Percentiles rank a stretch among this genome's conserved stretches.
These are phyloP conservation scores for Paramecium biaurelia DNA, from an alignment of 73 alveolate genomes.

Conservation along the genomic window DNA sequence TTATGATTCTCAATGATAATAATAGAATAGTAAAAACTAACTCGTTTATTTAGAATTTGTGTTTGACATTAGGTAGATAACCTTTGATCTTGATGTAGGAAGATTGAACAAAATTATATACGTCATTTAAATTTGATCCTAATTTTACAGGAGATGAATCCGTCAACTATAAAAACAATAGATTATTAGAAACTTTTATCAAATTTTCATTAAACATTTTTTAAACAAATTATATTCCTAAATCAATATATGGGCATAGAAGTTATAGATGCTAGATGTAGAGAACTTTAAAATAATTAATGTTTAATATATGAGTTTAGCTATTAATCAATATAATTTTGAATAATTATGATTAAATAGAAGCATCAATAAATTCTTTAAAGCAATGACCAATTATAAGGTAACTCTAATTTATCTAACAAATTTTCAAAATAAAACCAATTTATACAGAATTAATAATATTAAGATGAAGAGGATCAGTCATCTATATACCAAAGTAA, in stretches of 20 bases:
- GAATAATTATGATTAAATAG: background rate
- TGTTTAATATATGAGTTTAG: background rate
- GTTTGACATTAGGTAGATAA: background rate
- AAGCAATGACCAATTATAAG: background rate
- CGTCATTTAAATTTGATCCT: background rate
- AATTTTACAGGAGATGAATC: background rate
- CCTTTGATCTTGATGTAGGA: background rate
- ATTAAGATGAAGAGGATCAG: constrained; percentile 11
- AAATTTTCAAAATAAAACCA: background rate
- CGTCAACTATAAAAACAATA: background rate
- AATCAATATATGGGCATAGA: background rate
- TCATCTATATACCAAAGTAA: background rate
- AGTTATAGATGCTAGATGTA: constrained; percentile 6
- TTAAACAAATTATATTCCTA: background rate
- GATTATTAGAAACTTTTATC: background rate
- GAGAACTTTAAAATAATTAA: background rate
- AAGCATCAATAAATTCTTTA: background rate
- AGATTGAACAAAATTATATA: background rate
- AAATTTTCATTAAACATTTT: background rate
- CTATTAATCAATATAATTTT: background rate
- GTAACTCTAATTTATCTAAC: background rate
- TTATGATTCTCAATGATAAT: background rate
- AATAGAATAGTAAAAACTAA: background rate
- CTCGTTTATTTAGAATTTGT: background rate
- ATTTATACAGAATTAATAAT: background rate